Base-by-base conservation (phyloP, 164 flowering plant species). In the Piper longum region DNA sequence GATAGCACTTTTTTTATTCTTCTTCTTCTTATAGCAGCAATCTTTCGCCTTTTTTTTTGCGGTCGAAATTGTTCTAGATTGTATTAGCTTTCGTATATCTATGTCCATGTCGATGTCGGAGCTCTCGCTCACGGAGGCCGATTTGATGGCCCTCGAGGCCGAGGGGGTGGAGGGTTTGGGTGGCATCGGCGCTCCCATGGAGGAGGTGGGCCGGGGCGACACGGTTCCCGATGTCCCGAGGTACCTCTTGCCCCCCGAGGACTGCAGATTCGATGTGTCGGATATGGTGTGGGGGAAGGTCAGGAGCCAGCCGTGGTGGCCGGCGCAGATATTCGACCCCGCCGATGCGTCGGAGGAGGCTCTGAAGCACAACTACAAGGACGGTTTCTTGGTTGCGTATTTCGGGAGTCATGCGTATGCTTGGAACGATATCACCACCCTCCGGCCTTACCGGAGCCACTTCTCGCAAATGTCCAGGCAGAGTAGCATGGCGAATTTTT, bases 391-490 rank as follows among this genome's bases (percentile, higher is more conserved):
- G 69, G 73, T 91, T 8, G 86, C 89, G 2, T 91, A 85, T 70
- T 91, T 85, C 73, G 90, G 98, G 69, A 95, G 89, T 72, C 75
- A 74, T 43, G 77, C 89, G 16, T 91, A 87, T 81, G 88, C 96
- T 55, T 91, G 96, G 96, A 87, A 83, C 68, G 89, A 85, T 7
- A 78, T 61, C 12, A 71, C 87, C 44, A 63, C 43, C 52, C 64
- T 91, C 36, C 89, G 78, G 75, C 90, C 90, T n/a, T 91, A 89
- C 59, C 63, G 64, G 9, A 54, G 64, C 11, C 66, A 83, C 63
- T 91, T 87, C 69, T 63, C 77, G 3, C 72, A 70, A 40, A 76
- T 91, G 88, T 85, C 71, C 64, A 84, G 78, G 62, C 91, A 85
- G 74, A 79, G 78, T 60, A 77, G 58, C 59, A 9, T 48, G 41